Conservation (phyloP, 805 yeast genomes). For the Priceomyces melissophilus region DNA sequence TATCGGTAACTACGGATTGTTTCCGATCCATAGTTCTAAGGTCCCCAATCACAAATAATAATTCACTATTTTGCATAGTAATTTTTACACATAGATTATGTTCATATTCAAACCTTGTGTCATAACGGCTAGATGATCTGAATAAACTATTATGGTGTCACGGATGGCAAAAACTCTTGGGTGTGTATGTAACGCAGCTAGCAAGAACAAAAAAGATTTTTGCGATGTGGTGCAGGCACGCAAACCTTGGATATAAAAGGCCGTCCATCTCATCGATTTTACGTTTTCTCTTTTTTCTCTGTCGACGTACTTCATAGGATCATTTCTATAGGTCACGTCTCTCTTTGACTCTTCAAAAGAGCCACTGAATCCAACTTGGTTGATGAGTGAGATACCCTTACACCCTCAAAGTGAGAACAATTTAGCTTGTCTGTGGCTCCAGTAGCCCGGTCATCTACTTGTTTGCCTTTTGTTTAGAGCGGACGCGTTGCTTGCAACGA, state of each 20-base stretch:
- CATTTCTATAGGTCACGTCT: constrained; percentile 55
- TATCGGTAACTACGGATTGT: too few species aligned
- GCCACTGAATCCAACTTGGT: constrained; percentile 55
- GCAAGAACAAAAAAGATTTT: too few species aligned
- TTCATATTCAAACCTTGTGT: too few species aligned
- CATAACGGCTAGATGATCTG: too few species aligned
- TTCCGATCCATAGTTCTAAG: too few species aligned
- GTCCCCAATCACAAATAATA: too few species aligned
- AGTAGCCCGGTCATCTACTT: constrained; percentile 84
- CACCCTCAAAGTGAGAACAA: constrained; percentile 37
- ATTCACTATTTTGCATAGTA: too few species aligned
- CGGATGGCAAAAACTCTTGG: too few species aligned
- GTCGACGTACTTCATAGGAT: constrained; percentile 57
- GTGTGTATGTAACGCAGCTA: too few species aligned
- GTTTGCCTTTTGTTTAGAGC: constrained; percentile 46
- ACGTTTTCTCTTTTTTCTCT: constrained; percentile 36
- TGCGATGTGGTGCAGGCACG: not conserved
- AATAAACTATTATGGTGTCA: too few species aligned
- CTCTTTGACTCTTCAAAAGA: constrained; percentile 52
- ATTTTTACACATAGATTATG: too few species aligned
- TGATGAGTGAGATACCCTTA: constrained; percentile 47
- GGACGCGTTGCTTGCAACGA: not conserved
- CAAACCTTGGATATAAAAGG: constrained; percentile 5
- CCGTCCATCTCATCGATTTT: constrained; percentile 1
- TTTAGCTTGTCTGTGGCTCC: constrained; percentile 65